Conservation (phyloP, 75 land plant species). For the Selaginella moellendorffii region DNA sequence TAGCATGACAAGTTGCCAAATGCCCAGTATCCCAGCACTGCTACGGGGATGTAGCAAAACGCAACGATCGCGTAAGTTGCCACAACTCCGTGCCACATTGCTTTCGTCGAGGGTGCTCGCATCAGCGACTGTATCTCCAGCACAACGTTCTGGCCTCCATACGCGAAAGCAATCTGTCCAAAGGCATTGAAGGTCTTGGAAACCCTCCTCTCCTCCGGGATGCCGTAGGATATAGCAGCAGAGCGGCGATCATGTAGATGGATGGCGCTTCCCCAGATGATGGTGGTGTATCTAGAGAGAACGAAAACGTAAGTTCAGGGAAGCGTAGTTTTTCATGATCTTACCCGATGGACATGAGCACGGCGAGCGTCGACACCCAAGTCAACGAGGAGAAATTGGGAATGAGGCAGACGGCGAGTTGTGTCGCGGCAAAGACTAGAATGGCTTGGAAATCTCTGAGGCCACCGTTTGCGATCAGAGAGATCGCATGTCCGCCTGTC, state of each 20-base stretch:
- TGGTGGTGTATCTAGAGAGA: not conserved
- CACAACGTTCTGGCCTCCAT: constrained; percentile 4
- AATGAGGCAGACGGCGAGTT: not conserved
- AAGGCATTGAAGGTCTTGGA: constrained; percentile 2
- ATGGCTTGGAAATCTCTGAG: not conserved
- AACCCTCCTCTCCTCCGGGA: not conserved
- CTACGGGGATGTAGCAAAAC: constrained; percentile 6
- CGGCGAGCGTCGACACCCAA: not conserved
- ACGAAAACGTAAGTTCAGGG: too few species aligned
- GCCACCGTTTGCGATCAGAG: not conserved
- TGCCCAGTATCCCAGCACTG: not conserved
- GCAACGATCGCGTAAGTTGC: not conserved
- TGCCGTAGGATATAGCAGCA: not conserved
- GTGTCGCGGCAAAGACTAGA: not conserved
- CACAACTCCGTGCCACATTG: constrained; percentile 6
- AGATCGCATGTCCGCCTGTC: constrained; percentile 2
- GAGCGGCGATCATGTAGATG: not conserved
- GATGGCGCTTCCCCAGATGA: constrained; percentile 2
- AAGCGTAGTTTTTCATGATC: too few species aligned
- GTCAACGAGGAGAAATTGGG: not conserved
- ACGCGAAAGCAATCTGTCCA: constrained; percentile 5
- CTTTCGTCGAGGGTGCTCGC: not conserved
- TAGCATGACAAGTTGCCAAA: not conserved
- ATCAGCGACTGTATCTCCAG: constrained; percentile 2
- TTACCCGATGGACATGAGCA: constrained; percentile 2